Percentiles rank a stretch among this genome's conserved stretches.
Evolutionary conservation across 371 early-diverging fungal genomes (phyloP).

Genomic region (Batkoa obscura): DNA sequence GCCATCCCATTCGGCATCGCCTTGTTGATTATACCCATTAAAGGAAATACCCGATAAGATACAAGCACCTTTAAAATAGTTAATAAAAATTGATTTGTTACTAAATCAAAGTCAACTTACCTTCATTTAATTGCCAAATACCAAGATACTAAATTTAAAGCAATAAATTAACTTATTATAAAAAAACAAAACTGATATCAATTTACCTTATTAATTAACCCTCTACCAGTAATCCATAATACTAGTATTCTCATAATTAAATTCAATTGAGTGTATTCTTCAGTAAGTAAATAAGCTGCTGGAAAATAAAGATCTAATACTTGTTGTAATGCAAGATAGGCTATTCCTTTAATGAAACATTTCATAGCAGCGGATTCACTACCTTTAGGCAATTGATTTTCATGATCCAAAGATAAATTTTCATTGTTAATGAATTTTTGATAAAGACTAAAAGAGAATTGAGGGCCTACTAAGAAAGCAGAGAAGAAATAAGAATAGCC

Average conservation of each 20-base stretch:
- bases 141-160: slow-evolving; percentile 30
- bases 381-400: slow-evolving; percentile 14
- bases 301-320: slow-evolving; percentile 24
- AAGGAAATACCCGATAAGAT: slow-evolving; percentile 39
- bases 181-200: background rate
- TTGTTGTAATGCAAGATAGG: slow-evolving; percentile 31
- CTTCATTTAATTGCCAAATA: slow-evolving; percentile 44
- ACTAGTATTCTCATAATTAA: slow-evolving; percentile 19
- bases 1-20: slow-evolving; percentile 26
- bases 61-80: slow-evolving; percentile 18
- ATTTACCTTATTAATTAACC: slow-evolving; percentile 28
- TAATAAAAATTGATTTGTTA: background rate
- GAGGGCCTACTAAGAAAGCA: slow-evolving; percentile 50
- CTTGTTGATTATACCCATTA: slow-evolving; percentile 29
- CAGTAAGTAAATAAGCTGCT: slow-evolving; percentile 22
- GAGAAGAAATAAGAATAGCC: slow-evolving; percentile 40
- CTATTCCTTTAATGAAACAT: slow-evolving; percentile 21
- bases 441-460: slow-evolving; percentile 47
- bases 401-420: background rate
- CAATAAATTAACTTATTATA: background rate
- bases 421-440: slow-evolving; percentile 6
- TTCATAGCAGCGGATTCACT: slow-evolving; percentile 19
- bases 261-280: slow-evolving; percentile 20
- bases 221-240: slow-evolving; percentile 30
- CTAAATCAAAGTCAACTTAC: background rate